Percentiles rank a stretch among this genome's conserved stretches.
These are phyloP conservation scores for Hydnomerulius pinastri DNA, from an alignment of 768 basidiomycete genomes.

Conservation along the genomic window DNA sequence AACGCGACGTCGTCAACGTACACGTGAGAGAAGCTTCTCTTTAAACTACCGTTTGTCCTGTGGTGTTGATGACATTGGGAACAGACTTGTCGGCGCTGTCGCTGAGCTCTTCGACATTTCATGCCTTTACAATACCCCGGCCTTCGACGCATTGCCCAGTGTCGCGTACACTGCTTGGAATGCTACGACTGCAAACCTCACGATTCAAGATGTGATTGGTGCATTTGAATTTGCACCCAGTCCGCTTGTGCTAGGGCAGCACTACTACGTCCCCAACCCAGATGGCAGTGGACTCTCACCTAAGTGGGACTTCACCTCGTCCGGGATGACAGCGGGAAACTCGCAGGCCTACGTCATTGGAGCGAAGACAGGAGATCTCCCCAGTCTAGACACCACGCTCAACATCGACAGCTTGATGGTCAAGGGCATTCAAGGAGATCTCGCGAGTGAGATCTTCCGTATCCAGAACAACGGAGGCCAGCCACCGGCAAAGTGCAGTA, in stretches of 20 bases:
- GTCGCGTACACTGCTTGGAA: slow-evolving; percentile 35
- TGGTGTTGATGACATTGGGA: slow-evolving; percentile 2
- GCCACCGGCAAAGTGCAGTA: slow-evolving; percentile 51
- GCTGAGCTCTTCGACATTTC: slow-evolving; percentile 58
- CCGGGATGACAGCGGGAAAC: slow-evolving; percentile 40
- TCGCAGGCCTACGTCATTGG: slow-evolving; percentile 49
- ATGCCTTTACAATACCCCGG: slow-evolving; percentile 39
- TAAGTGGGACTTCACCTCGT: slow-evolving; percentile 57
- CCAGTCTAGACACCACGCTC: slow-evolving; percentile 40
- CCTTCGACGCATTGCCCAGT: slow-evolving; percentile 34
- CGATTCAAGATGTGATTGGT: slow-evolving; percentile 16
- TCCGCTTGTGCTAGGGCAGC: slow-evolving; percentile 43
- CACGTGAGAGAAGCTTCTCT: no score
- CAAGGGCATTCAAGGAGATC: slow-evolving; percentile 43
- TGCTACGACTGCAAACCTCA: slow-evolving; percentile 12
- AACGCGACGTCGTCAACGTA: slow-evolving; percentile 40
- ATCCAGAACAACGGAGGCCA: slow-evolving; percentile 54
- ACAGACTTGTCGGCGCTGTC: slow-evolving; percentile 50
- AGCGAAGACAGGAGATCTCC: slow-evolving; percentile 41
- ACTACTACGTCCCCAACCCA: slow-evolving; percentile 58
- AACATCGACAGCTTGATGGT: slow-evolving; percentile 63
- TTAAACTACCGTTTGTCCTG: no score
- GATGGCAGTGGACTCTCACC: slow-evolving; percentile 45
- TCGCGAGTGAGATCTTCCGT: slow-evolving; percentile 55
- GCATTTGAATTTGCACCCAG: slow-evolving; percentile 9